Conservation (phyloP, 2,329 filamentous ascomycete species). For the Epichloe gansuensis region DNA sequence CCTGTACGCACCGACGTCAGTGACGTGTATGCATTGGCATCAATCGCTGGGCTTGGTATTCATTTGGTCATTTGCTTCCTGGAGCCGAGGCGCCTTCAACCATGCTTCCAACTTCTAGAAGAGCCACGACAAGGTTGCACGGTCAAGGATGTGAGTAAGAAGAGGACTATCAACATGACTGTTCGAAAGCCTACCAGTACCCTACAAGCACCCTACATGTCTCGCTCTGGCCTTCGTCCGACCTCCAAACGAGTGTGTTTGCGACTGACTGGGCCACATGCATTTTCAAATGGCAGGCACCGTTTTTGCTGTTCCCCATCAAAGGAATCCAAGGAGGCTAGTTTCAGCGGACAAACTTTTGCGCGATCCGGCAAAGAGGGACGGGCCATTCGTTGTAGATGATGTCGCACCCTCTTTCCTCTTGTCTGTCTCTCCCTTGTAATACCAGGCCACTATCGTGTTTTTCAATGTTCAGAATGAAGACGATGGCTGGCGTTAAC, state of each 20-base stretch:
- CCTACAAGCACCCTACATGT: too few species aligned
- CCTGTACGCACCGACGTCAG: too few species aligned
- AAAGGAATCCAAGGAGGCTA: too few species aligned
- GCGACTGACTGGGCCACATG: too few species aligned
- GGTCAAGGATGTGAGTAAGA: neutral
- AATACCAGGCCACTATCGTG: neutral
- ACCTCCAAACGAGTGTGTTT: too few species aligned
- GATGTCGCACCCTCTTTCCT: constrained; percentile 1
- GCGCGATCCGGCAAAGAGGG: neutral
- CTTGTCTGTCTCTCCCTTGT: constrained; percentile 2
- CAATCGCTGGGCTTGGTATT: neutral
- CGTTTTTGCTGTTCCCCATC: too few species aligned
- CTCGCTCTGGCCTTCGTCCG: too few species aligned
- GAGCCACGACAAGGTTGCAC: neutral
- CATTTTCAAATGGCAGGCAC: too few species aligned
- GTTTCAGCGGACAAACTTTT: neutral
- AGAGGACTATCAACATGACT: too few species aligned
- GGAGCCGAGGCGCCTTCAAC: neutral
- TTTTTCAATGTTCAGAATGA: neutral
- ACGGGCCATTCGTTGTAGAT: neutral
- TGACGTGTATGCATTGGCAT: neutral
- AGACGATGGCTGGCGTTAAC: neutral
- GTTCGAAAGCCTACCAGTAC: too few species aligned
- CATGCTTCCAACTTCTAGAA: neutral
- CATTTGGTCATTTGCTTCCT: neutral